Percentiles rank a stretch among this genome's conserved stretches.
Conservation (phyloP, 352 stramenopile species). For the Aphanomyces cochlioides region DNA sequence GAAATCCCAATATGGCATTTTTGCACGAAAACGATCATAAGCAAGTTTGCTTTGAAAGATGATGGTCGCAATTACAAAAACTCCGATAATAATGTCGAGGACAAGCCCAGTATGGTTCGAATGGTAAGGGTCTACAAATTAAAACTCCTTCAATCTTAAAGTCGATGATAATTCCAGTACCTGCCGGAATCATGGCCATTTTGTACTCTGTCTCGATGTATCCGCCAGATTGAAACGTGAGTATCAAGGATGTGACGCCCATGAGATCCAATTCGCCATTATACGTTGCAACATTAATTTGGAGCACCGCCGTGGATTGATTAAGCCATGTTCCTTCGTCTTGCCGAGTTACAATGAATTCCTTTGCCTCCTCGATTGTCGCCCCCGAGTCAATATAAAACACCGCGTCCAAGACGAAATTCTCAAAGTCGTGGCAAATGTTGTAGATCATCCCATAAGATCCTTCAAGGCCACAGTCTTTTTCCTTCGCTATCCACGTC, state of each 20-base stretch:
- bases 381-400: slow-evolving; percentile 47
- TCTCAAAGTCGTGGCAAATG: slow-evolving; percentile 42
- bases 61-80: slow-evolving; percentile 38
- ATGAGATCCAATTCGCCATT: slow-evolving; percentile 52
- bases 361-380: slow-evolving; percentile 35
- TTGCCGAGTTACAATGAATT: slow-evolving; percentile 36
- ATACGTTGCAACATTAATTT: slow-evolving; percentile 50
- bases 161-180: neutral
- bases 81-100: slow-evolving; percentile 40
- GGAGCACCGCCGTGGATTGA: slow-evolving; percentile 40
- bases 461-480: slow-evolving; percentile 35
- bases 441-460: slow-evolving; percentile 45
- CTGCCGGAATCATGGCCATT: neutral
- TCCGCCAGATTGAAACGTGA: slow-evolving; percentile 41
- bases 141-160: slow-evolving; percentile 36
- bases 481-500: slow-evolving; percentile 30
- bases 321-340: slow-evolving; percentile 40
- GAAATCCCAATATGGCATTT: slow-evolving; percentile 18
- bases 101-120: slow-evolving; percentile 16
- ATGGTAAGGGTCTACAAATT: slow-evolving; percentile 42
- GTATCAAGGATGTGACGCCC: slow-evolving; percentile 39
- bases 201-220: slow-evolving; percentile 29
- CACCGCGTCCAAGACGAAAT: slow-evolving; percentile 30
- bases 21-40: slow-evolving; percentile 16
- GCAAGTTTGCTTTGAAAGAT: slow-evolving; percentile 28